Evolutionary conservation across 495 filamentous ascomycete genomes (phyloP).

Genomic region (Tuber indicum): DNA sequence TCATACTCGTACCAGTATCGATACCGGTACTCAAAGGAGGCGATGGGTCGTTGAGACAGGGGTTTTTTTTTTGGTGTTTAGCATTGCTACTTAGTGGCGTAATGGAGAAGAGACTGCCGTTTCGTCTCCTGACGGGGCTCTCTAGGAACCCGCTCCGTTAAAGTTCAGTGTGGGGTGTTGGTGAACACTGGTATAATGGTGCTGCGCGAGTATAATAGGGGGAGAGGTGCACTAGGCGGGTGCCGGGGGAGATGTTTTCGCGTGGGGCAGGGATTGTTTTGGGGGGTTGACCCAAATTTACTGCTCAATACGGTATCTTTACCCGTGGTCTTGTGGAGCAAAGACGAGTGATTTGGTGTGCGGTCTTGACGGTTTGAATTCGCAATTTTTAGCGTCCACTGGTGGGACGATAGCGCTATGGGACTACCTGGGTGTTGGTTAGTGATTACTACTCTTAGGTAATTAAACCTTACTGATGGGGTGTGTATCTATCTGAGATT

Average conservation of each 20-base stretch:
- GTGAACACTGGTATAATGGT: neutral
- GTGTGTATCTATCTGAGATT: neutral
- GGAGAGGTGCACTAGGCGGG: too few species aligned
- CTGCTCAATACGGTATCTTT: neutral
- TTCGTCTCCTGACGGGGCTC: neutral
- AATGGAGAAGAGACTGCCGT: neutral
- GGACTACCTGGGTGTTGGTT: slow-evolving; percentile 10
- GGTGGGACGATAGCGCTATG: neutral
- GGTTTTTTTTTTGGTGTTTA: neutral
- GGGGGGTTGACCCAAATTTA: neutral
- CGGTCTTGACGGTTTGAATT: neutral
- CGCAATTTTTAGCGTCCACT: neutral
- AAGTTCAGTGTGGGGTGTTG: neutral
- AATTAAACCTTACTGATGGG: neutral
- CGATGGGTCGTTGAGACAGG: neutral
- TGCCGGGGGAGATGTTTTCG: neutral
- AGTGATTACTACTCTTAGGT: slow-evolving; percentile 15
- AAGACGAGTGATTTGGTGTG: neutral
- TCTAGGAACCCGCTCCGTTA: neutral
- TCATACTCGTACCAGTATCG: neutral
- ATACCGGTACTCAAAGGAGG: neutral
- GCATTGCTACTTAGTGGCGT: neutral
- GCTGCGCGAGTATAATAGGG: too few species aligned
- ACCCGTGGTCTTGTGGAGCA: neutral
- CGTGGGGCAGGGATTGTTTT: neutral